These are phyloP conservation scores for Colletotrichum gloeosporioides DNA, from an alignment of 2,329 filamentous ascomycete genomes.

Conservation along the genomic window DNA sequence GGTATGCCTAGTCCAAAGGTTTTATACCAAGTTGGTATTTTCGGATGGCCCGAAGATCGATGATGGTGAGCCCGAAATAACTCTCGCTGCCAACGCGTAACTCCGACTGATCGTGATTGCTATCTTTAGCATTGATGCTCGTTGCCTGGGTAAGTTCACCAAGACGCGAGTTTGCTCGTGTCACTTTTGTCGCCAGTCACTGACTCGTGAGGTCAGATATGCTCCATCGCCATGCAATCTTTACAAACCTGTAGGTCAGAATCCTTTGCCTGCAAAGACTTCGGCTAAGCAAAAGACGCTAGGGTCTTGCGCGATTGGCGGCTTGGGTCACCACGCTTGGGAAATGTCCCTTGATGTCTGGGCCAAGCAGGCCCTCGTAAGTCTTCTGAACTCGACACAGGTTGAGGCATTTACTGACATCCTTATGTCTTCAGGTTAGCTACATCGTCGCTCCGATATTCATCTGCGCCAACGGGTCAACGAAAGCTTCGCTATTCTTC, in stretches of 20 bases:
- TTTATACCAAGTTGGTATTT: constrained; percentile 27
- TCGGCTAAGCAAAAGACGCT: not conserved
- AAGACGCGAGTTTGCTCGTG: not conserved
- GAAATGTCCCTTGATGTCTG: constrained; percentile 27
- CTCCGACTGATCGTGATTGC: not conserved
- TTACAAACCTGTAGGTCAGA: constrained; percentile 25
- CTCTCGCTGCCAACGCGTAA: not conserved
- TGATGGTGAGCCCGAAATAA: constrained; percentile 12
- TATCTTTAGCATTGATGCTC: not conserved
- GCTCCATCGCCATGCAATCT: constrained; percentile 27
- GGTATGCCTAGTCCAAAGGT: constrained; percentile 29
- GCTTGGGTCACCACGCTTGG: constrained; percentile 30
- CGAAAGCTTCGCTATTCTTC: constrained; percentile 38
- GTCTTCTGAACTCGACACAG: not conserved
- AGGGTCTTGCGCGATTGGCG: constrained; percentile 30
- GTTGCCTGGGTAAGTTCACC: not conserved
- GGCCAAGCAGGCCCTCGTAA: constrained; percentile 25
- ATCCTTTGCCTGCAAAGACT: not conserved
- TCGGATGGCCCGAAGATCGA: constrained; percentile 21
- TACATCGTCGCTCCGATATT: constrained; percentile 34
- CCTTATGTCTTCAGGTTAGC: constrained; percentile 20
- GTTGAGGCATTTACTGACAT: too few species aligned
- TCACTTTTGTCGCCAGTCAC: not conserved
- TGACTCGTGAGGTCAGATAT: constrained; percentile 14
- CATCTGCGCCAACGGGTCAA: constrained; percentile 36